Evolutionary conservation across 2,329 filamentous ascomycete genomes (phyloP), one percentile per base, ranked within the genome.

Genomic region (Fusarium guadeloupense): DNA sequence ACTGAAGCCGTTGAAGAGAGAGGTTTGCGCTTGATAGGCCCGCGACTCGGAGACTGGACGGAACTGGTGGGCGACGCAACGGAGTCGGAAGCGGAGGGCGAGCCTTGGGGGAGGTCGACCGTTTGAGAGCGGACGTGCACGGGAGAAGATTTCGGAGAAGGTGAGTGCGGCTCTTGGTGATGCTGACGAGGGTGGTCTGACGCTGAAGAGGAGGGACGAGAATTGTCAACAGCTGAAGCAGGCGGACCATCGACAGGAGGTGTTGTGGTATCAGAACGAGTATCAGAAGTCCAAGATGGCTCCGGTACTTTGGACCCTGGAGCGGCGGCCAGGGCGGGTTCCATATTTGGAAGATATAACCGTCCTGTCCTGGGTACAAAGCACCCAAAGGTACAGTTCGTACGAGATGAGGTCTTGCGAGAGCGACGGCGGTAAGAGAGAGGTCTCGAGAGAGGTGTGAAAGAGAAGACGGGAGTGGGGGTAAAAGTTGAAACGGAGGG

Each of bases 21-120:
- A 49, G 86, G 86, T 75, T 89, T 88, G 60, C 86, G 81, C 71
- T 82, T 83, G 74, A 88, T 83, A 60, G 76, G 72, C 35, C 66
- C 69, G 23, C 53, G 59, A 52, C 65, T 52, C 55, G 65, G 59
- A 48, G 65, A 61, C 26, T 54, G 50, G 38, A 64, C 57, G 40
- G 59, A 56, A 50, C 49, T 30, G 33, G 48, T 41, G 17, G 56
- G 30, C 42, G 62, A 49, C 19, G 45, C 17, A 48, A 53, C 19
- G 54, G 55, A 39, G 35, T 55, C 61, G 16, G 64, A 54, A 54
- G 61, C 48, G 61, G 69, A 52, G 45, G 53, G 46, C 59, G 62
- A 59, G 49, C 50, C 54, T 50, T 61, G 40, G 40, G 61, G 47
- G 51, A 54, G 56, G 68, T 71, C 54, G 38, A 65, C 48, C 39